These are phyloP conservation scores for Aspergillus steynii DNA, from an alignment of 495 filamentous ascomycete genomes.

Conservation along the genomic window DNA sequence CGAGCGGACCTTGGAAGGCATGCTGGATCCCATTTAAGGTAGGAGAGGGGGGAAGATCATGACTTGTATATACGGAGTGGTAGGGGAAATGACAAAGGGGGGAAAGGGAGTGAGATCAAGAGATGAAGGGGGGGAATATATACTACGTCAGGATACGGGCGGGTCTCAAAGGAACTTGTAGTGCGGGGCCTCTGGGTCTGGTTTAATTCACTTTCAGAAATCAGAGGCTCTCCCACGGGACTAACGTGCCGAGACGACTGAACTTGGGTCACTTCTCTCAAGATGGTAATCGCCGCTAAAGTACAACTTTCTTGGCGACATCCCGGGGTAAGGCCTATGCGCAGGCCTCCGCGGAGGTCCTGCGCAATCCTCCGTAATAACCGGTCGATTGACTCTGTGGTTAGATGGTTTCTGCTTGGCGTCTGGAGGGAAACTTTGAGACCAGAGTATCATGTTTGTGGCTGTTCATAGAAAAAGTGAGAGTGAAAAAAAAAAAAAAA, in stretches of 20 bases:
- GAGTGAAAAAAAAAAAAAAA: neutral
- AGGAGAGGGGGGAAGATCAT: slow-evolving; percentile 1
- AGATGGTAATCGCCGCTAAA: neutral
- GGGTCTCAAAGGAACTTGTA: neutral
- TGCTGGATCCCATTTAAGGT: slow-evolving; percentile 15
- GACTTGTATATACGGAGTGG: neutral
- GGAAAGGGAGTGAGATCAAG: neutral
- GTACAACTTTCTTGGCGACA: neutral
- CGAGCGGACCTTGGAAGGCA: slow-evolving; percentile 28
- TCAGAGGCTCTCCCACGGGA: no score
- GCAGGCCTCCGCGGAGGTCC: no score
- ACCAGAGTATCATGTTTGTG: no score
- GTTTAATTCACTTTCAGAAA: no score
- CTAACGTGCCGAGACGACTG: no score
- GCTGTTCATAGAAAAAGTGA: no score
- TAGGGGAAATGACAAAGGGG: neutral
- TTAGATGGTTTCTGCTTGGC: no score
- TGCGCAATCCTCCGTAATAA: no score
- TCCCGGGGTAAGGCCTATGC: neutral
- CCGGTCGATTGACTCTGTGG: no score
- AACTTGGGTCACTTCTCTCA: no score
- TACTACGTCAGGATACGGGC: neutral
- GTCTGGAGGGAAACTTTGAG: no score
- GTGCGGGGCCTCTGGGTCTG: no score
- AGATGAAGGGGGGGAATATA: slow-evolving; percentile 1